Percentiles rank a stretch among this genome's conserved stretches.
Evolutionary conservation across 2,329 filamentous ascomycete species (phyloP).

Genomic region (Trichoderma citrinoviride): DNA sequence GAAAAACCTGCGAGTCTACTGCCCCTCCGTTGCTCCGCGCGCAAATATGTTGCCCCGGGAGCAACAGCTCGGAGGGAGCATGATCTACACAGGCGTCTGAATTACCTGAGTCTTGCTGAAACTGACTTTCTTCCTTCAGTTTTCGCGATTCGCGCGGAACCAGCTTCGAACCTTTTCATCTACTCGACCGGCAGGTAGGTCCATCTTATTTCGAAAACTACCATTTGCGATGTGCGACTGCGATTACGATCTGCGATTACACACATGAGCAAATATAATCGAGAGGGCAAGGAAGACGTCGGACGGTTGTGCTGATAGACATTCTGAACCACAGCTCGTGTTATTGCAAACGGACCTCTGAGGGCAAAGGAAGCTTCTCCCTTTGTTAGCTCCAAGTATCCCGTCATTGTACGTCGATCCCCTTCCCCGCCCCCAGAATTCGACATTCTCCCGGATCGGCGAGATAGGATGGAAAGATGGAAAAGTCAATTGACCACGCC

Average conservation of each 20-base stretch:
- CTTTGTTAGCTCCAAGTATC: conserved; percentile 85
- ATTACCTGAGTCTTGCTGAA: neutral
- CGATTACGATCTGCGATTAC: neutral
- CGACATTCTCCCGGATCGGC: conserved; percentile 13
- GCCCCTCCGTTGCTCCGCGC: conserved; percentile 20
- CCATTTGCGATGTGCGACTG: neutral
- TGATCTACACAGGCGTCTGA: neutral
- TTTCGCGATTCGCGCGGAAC: conserved; percentile 60
- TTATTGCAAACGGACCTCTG: conserved; percentile 81
- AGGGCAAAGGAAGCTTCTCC: conserved; percentile 91
- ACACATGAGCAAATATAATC: neutral
- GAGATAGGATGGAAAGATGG: conserved; percentile 49
- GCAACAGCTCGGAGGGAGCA: neutral
- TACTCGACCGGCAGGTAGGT: conserved; percentile 73
- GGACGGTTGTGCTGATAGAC: neutral
- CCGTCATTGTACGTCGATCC: conserved; percentile 77
- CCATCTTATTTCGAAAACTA: neutral
- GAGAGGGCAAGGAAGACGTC: neutral
- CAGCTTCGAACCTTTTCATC: conserved; percentile 81
- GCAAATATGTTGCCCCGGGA: conserved; percentile 18
- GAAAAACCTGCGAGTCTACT: conserved; percentile 3
- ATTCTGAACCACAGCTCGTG: conserved; percentile 58
- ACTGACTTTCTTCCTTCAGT: conserved; percentile 46
- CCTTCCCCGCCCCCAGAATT: conserved; percentile 33
- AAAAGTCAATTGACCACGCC: conserved; percentile 40